phyloP scores from a whole-genome alignment of 1,139 yeast genomes.

The Sugiyamaella grinbergsii region DNA sequence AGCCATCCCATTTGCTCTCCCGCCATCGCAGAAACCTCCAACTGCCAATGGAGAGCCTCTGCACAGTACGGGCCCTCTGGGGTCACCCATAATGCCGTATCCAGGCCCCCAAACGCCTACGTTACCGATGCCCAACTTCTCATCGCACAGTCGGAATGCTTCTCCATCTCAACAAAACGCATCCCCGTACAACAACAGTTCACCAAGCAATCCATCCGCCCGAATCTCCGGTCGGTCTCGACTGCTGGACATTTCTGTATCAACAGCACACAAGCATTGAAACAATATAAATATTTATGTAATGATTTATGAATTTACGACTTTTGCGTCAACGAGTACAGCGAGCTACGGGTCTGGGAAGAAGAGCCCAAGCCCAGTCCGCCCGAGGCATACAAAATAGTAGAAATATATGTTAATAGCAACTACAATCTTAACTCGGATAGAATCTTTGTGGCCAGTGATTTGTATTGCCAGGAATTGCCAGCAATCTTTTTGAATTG shows the following conservation, averaged over 20 bases:
- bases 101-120: constrained; percentile 21
- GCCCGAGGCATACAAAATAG: constrained; percentile 4
- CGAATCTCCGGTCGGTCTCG: constrained; percentile 27
- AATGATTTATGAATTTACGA: constrained; percentile 9
- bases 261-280: constrained; percentile 26
- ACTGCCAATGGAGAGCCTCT: neutral
- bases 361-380: constrained; percentile 3
- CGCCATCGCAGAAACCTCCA: constrained; percentile 2
- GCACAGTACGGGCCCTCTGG: neutral
- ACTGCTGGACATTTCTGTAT: constrained; percentile 33
- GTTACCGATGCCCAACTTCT: constrained; percentile 17
- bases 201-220: constrained; percentile 6
- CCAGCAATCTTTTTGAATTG: constrained; percentile 93
- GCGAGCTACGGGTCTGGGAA: constrained; percentile 13
- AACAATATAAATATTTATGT: constrained; percentile 2
- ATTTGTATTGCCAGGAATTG: constrained; percentile 93
- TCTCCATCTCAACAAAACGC: constrained; percentile 13
- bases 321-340: neutral
- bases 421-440: constrained; percentile 64
- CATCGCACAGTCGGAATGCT: neutral
- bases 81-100: constrained; percentile 17
- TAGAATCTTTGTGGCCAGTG: constrained; percentile 85
- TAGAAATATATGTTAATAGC: neutral
- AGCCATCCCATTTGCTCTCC: constrained; percentile 15
- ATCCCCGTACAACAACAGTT: constrained; percentile 10